These are phyloP conservation scores for Colletotrichum theobromicola DNA, from an alignment of 2,329 filamentous ascomycete species.

Conservation along the genomic window DNA sequence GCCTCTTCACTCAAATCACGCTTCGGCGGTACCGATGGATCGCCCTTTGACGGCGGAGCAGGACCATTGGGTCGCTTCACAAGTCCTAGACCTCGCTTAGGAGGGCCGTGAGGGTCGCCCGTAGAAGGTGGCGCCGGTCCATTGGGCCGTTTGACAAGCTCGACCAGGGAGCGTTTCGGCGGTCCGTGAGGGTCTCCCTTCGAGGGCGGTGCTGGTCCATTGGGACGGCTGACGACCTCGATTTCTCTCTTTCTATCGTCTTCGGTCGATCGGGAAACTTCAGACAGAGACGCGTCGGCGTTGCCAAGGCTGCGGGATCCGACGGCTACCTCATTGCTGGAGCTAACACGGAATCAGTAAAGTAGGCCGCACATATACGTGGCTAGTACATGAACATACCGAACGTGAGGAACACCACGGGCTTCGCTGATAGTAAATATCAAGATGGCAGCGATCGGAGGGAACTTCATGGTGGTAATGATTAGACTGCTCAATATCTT, in stretches of 20 bases:
- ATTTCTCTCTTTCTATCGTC: background rate
- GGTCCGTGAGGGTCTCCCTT: background rate
- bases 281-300: background rate
- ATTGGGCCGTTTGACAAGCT: background rate
- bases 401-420: background rate
- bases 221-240: background rate
- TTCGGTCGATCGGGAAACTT: background rate
- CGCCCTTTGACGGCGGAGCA: background rate
- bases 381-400: background rate
- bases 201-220: background rate
- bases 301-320: background rate
- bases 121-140: background rate
- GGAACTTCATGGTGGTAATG: background rate
- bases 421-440: background rate
- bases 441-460: background rate
- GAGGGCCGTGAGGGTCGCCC: background rate
- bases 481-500: background rate
- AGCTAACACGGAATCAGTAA: background rate
- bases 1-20: background rate
- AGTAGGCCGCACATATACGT: background rate
- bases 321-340: background rate
- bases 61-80: background rate
- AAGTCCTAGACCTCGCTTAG: background rate
- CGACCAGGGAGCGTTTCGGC: background rate
- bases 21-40: background rate